A percentile compares a stretch with the other conserved stretches of the same genome.
Evolutionary conservation across 306 rosid species (phyloP).

Genomic region (Rubus parviflorus): DNA sequence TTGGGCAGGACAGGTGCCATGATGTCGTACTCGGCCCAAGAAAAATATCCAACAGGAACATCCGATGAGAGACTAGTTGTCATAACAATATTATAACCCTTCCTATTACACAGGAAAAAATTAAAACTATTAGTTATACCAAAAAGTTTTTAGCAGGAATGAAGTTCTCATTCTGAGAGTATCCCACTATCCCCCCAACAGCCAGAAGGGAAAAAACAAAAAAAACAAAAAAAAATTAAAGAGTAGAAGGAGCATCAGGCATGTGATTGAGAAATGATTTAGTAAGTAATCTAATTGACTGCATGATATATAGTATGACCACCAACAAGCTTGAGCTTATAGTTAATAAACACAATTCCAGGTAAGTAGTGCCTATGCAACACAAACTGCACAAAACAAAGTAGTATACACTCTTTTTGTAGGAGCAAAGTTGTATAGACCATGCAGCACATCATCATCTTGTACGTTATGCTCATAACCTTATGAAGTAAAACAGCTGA

Average conservation of each 20-base stretch:
- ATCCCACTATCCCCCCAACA: background rate
- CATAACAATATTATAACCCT: slow-evolving; percentile 81
- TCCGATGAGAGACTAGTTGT: slow-evolving; percentile 98
- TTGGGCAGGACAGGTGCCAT: slow-evolving; percentile 87
- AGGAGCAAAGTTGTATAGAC: background rate
- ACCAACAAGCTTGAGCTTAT: background rate
- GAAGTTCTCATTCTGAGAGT: background rate
- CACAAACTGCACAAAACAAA: background rate
- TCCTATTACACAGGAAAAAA: slow-evolving; percentile 45
- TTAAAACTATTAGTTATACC: slow-evolving; percentile 30
- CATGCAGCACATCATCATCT: background rate
- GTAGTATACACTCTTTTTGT: background rate
- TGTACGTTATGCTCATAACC: background rate
- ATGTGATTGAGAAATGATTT: background rate
- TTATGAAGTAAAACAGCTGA: background rate
- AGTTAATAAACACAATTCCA: background rate
- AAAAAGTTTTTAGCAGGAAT: slow-evolving; percentile 3
- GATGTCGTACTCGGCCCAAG: slow-evolving; percentile 98
- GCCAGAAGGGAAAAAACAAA: background rate
- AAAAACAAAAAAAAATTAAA: background rate
- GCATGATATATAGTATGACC: background rate
- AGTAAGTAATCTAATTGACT: background rate
- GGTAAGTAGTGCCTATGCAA: background rate
- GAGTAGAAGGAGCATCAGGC: background rate
- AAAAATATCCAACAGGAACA: slow-evolving; percentile 97